phyloP scores from a whole-genome alignment of 106 monocot species.

The Dendrobium nobile region DNA sequence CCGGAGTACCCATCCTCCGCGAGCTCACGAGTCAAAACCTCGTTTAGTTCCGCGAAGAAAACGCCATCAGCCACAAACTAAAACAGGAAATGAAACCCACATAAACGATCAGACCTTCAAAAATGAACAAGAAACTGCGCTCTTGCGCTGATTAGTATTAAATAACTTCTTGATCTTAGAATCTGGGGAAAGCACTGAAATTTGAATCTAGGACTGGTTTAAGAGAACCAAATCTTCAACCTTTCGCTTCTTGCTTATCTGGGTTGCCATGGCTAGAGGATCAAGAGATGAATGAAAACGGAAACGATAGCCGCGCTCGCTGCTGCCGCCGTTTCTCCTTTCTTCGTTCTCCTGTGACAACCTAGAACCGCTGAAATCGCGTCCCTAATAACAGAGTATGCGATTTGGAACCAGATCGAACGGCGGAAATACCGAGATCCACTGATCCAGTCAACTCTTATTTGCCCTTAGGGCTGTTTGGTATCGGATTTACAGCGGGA shows the following conservation, averaged over 20 bases:
- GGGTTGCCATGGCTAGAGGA: constrained; percentile 5
- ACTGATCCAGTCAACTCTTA: no score
- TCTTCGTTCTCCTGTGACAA: background rate
- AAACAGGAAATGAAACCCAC: background rate
- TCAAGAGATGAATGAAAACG: background rate
- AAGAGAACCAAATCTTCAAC: background rate
- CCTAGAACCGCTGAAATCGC: background rate
- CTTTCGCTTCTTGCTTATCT: constrained; percentile 14
- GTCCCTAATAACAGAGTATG: background rate
- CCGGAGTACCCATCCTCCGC: constrained; percentile 28
- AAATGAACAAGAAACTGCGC: background rate
- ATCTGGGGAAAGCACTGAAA: background rate
- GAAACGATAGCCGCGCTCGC: background rate
- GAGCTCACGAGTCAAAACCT: constrained; percentile 18
- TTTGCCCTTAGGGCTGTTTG: no score
- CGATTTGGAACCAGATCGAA: background rate
- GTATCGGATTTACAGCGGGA: no score
- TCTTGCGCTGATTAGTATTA: no score
- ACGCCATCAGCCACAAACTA: constrained; percentile 25
- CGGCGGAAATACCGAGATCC: background rate
- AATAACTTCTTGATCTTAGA: no score
- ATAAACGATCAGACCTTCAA: background rate
- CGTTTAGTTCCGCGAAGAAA: constrained; percentile 26
- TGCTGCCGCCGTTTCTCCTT: background rate
- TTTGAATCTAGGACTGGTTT: background rate